Base-by-base conservation (phyloP, 208 protist species). In the Wallacemonas sp. region DNA sequence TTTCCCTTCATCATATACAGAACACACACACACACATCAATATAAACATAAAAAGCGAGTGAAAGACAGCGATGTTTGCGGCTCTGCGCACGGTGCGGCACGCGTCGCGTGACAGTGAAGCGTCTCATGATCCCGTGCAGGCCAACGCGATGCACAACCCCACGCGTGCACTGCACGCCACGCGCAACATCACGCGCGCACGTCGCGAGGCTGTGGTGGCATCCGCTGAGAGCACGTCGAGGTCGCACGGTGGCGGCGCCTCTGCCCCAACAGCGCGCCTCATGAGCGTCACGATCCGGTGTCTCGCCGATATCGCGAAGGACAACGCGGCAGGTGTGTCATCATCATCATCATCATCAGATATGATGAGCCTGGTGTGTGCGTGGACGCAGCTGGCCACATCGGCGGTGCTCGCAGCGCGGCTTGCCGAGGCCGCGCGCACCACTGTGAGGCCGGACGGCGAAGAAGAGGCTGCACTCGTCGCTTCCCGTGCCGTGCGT, bases 61-160 rank as follows among this genome's bases (percentile, higher is more conserved):
- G n/a, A n/a, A n/a, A n/a, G n/a, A n/a, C n/a, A n/a, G n/a, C 24
- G 1, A 84, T 84, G 78, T 80, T 84, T 38, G 55, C 48, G 21
- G 32, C 61, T 27, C 72, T 86, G 36, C 75, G 80, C 32, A 29
- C 61, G 16, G 72, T n/a, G n/a, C n/a, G n/a, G n/a, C n/a, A n/a
- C n/a, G n/a, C n/a, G n/a, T n/a, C n/a, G n/a, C n/a, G n/a, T n/a
- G n/a, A n/a, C n/a, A n/a, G n/a, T n/a, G n/a, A n/a, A n/a, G n/a
- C n/a, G n/a, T 86, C 14, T 6, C 9, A 41, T 14, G 36, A 41
- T 41, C 9, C 36, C 36, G 6, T 41, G 36, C 9, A 14, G 36
- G 9, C 36, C 14, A 14, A 41, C 14, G 36, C 36, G 36, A 41
- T 48, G 32, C 21, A 36, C 34, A 29, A n/a, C n/a, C n/a, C n/a